phyloP scores from a whole-genome alignment of 345 rosid genomes.

The Microcos paniculata region DNA sequence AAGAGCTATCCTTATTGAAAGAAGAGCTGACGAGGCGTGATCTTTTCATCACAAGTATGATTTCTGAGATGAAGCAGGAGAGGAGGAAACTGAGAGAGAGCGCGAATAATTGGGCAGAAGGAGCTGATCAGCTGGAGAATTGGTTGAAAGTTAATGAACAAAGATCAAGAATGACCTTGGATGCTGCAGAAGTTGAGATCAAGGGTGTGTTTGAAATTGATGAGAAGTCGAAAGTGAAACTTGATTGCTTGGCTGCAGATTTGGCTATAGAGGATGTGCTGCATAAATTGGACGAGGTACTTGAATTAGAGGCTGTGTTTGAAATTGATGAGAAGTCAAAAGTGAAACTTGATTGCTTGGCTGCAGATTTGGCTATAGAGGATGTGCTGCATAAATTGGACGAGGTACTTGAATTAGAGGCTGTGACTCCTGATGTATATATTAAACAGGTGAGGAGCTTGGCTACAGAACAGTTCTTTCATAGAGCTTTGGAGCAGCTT shows the following conservation, averaged over 20 bases:
- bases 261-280: constrained; percentile 60
- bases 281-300: constrained; percentile 49
- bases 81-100: constrained; percentile 30
- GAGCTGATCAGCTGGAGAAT: constrained; percentile 27
- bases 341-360: constrained; percentile 32
- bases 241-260: constrained; percentile 44
- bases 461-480: constrained; percentile 63
- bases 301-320: constrained; percentile 33
- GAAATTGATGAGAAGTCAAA: constrained; percentile 36
- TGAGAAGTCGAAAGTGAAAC: constrained; percentile 24
- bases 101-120: constrained; percentile 20
- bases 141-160: constrained; percentile 46
- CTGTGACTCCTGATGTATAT: constrained; percentile 42
- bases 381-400: constrained; percentile 57
- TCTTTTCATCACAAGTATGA: not conserved
- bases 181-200: constrained; percentile 16
- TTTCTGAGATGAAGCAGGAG: constrained; percentile 42
- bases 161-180: not conserved
- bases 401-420: constrained; percentile 41
- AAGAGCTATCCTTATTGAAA: constrained; percentile 36
- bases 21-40: constrained; percentile 34
- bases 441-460: constrained; percentile 58
- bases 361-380: constrained; percentile 50
- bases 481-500: constrained; percentile 21
- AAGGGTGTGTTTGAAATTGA: constrained; percentile 39